Conservation (phyloP, 2,329 filamentous ascomycete genomes). For the Tolypocladium guangdongense region DNA sequence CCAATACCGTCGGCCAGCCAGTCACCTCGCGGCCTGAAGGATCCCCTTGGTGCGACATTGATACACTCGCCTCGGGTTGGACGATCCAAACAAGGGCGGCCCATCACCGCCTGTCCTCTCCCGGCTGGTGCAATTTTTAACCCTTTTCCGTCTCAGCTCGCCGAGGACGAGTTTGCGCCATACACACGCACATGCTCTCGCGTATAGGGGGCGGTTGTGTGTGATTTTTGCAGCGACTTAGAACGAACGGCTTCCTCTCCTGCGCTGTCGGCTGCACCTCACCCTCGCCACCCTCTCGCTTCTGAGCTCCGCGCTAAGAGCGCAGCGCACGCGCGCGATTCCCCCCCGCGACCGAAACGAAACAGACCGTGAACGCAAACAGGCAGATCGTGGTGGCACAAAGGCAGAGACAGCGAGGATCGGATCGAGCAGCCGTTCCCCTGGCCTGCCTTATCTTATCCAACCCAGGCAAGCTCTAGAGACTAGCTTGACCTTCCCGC, state of each 20-base stretch:
- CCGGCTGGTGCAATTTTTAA: not conserved
- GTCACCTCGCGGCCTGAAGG: not conserved
- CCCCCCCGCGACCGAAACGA: not conserved
- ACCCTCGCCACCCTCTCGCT: not conserved
- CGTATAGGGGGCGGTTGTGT: not conserved
- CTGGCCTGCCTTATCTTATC: constrained; percentile 1
- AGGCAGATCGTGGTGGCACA: not conserved
- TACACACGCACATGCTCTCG: not conserved
- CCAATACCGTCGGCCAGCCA: not conserved
- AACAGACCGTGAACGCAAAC: not conserved
- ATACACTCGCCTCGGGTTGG: constrained; percentile 3
- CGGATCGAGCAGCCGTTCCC: not conserved
- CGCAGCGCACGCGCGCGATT: not conserved
- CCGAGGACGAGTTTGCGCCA: not conserved
- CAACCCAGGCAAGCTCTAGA: not conserved
- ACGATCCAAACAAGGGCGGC: constrained; percentile 6
- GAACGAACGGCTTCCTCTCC: not conserved
- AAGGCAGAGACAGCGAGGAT: not conserved
- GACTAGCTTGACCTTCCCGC: not conserved
- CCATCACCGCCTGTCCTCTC: constrained; percentile 6
- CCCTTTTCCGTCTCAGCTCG: not conserved
- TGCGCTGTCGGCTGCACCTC: not conserved
- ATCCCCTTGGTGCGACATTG: constrained; percentile 4
- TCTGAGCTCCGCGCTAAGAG: too few species aligned
- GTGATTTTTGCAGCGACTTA: not conserved